phyloP scores from a whole-genome alignment of 2,329 filamentous ascomycete species.

The Penicillium sp. region DNA sequence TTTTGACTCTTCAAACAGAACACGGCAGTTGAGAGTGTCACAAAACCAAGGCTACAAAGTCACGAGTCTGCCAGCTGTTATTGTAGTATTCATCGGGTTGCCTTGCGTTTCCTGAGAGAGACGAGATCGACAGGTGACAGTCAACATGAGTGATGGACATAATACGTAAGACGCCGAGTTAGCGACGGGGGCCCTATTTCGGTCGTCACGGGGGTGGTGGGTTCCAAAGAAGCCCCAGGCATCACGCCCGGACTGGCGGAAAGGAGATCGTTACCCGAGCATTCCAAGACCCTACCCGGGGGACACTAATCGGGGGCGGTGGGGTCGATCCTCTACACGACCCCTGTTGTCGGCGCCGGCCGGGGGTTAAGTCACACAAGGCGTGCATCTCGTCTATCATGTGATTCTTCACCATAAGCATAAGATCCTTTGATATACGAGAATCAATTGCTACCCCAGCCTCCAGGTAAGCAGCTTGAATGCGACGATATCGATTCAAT shows the following conservation, averaged over 20 bases:
- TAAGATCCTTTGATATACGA: background rate
- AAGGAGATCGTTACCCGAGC: conserved; percentile 6
- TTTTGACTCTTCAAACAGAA: conserved; percentile 11
- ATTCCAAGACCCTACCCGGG: conserved; percentile 14
- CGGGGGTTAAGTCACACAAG: conserved; percentile 19
- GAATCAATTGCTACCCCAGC: background rate
- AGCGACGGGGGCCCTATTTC: background rate
- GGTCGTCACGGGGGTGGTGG: conserved; percentile 2
- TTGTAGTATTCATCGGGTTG: conserved; percentile 4
- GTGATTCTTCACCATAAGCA: conserved; percentile 23
- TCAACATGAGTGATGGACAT: conserved; percentile 2
- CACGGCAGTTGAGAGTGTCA: conserved; percentile 24
- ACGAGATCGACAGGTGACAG: conserved; percentile 5
- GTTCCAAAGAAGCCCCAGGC: background rate
- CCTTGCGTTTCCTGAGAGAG: conserved; percentile 1
- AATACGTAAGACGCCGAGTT: background rate
- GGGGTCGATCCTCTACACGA: conserved; percentile 14
- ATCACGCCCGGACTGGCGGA: conserved; percentile 12
- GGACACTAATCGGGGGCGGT: conserved; percentile 10
- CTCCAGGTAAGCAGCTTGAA: background rate
- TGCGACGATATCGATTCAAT: background rate
- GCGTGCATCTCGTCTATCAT: conserved; percentile 31
- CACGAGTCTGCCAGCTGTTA: conserved; percentile 27
- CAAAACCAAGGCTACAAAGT: conserved; percentile 19
- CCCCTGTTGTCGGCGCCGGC: background rate